Evolutionary conservation across 257 asterid species (phyloP), one percentile per base, ranked within the genome.

Genomic region (Paraleonurus japonicus): DNA sequence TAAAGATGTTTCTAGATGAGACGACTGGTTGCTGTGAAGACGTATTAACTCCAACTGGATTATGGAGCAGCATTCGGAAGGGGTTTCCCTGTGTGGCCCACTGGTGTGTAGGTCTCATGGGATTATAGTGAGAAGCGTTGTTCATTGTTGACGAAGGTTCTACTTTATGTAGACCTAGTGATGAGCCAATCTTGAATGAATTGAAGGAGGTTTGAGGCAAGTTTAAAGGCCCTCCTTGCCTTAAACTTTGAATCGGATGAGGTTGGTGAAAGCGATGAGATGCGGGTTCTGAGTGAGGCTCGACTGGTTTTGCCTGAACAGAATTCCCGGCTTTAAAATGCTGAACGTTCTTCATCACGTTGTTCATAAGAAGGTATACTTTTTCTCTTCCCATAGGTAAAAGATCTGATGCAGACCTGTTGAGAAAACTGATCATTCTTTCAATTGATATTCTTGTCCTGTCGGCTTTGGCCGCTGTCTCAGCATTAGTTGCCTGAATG

Each of bases 401-500:
- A 2, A 85, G 57, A 17, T 78, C 84, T 8, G 59, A 8, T 76
- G 48, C 78, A 0, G 90, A 54, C 26, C 53, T 22, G 4, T 69
- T 69, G 15, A 85, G 73, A 37, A 82, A 45, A 13, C 1, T 55
- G 6, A 73, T 0, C 22, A 69, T 20, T 45, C 15, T 48, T 35
- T 71, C 74, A 0, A 54, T 1, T 0, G 28, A 27, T 35, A 0
- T 0, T 70, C 66, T 65, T 5, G 3, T 10, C 51, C 11, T 60
- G 26, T 78, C 83, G 22, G 22, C 62, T 28, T 17, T 66, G 58
- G 3, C 6, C 27, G 6, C 50, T 17, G 26, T 2, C 65, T 77
- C 83, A 45, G 51, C 65, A 65, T 30, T 57, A 8, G 53, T 64
- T 16, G 82, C 70, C 89, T 84, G 85, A 19, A 66, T n/a, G n/a